Percentiles rank a stretch among this genome's conserved stretches.
Conservation (phyloP, 805 yeast species). For the Spathaspora girioi region DNA sequence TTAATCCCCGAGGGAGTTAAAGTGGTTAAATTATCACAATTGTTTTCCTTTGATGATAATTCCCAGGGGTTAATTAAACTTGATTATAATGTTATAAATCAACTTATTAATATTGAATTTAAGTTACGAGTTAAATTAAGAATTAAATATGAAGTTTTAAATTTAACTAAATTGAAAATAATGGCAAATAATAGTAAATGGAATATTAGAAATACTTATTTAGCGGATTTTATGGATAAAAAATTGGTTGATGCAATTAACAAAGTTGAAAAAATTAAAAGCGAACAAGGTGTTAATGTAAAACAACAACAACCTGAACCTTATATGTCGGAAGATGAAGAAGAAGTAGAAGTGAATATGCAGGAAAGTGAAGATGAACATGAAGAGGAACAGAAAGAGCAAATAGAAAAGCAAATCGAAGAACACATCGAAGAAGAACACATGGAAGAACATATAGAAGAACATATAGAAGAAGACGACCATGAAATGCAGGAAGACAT, state of each 20-base stretch:
- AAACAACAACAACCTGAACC: slow-evolving; percentile 18
- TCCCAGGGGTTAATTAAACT: slow-evolving; percentile 21
- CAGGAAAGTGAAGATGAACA: slow-evolving; percentile 13
- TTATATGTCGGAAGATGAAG: slow-evolving; percentile 16
- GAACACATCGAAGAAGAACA: slow-evolving; percentile 7
- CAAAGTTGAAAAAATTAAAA: slow-evolving; percentile 26
- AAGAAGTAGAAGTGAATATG: slow-evolving; percentile 15
- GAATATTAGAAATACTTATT: slow-evolving; percentile 27
- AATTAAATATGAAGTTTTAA: slow-evolving; percentile 33
- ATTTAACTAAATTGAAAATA: slow-evolving; percentile 28
- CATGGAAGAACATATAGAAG: background rate
- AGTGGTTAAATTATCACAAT: slow-evolving; percentile 10
- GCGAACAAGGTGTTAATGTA: slow-evolving; percentile 25
- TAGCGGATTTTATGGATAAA: slow-evolving; percentile 26
- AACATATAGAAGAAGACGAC: background rate
- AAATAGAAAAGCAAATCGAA: slow-evolving; percentile 7
- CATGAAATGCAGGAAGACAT: background rate
- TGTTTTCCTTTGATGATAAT: slow-evolving; percentile 26
- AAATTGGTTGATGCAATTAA: slow-evolving; percentile 22
- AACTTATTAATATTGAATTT: slow-evolving; percentile 31
- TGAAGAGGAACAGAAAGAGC: slow-evolving; percentile 4
- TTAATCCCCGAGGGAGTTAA: slow-evolving; percentile 11
- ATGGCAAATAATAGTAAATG: slow-evolving; percentile 29
- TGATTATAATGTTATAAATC: slow-evolving; percentile 23
- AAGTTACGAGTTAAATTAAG: slow-evolving; percentile 26